Conservation (phyloP, 129 eudicot species). For the Tanacetum coccineum region DNA sequence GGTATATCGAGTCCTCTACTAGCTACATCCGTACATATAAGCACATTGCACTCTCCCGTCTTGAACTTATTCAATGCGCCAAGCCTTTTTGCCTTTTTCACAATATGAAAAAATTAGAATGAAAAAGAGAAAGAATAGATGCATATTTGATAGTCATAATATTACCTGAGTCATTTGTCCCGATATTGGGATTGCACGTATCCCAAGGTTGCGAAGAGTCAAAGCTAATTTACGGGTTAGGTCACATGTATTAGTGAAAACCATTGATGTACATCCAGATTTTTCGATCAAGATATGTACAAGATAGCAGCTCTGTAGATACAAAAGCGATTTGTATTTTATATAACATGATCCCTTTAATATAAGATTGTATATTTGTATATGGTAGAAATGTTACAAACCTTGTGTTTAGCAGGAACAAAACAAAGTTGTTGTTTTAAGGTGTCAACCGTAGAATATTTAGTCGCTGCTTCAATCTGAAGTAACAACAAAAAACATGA, state of each 20-base stretch:
- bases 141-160: not conserved
- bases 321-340: not conserved
- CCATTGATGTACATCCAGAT: constrained; percentile 79
- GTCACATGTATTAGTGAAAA: constrained; percentile 89
- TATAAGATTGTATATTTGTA: not conserved
- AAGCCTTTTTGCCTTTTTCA: constrained; percentile 58
- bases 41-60: constrained; percentile 85
- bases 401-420: constrained; percentile 44
- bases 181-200: constrained; percentile 73
- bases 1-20: constrained; percentile 96
- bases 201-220: constrained; percentile 77
- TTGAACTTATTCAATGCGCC: constrained; percentile 77
- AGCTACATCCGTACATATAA: constrained; percentile 83
- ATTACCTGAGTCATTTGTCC: constrained; percentile 86
- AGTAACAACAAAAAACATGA: too few species aligned
- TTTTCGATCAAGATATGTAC: constrained; percentile 60
- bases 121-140: not conserved
- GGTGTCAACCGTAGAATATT: not conserved
- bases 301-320: constrained; percentile 75
- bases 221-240: constrained; percentile 58
- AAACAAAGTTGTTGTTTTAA: not conserved
- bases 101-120: not conserved
- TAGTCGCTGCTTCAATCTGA: not conserved
- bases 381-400: not conserved
- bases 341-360: not conserved